Conservation (phyloP, 2,329 filamentous ascomycete species). For the Epichloe coenophiala region DNA sequence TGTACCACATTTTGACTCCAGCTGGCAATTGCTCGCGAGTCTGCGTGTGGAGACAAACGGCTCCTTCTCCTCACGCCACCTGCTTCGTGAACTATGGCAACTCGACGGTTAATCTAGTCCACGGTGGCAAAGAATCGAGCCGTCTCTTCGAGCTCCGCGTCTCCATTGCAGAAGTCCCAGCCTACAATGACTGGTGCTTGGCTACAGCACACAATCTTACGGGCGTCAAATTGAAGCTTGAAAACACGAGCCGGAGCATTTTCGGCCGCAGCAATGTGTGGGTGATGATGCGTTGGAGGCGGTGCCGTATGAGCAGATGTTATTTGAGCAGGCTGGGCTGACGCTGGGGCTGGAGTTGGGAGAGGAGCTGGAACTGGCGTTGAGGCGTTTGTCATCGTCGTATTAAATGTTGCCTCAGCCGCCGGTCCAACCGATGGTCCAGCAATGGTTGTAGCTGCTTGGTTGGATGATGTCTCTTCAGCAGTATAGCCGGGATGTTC, state of each 20-base stretch:
- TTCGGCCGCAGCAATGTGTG: conserved; percentile 32
- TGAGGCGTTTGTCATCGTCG: not conserved
- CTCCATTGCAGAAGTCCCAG: conserved; percentile 92
- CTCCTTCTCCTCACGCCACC: not conserved
- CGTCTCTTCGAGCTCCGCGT: conserved; percentile 65
- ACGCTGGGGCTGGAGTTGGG: not conserved
- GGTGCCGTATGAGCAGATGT: not conserved
- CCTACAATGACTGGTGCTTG: conserved; percentile 86
- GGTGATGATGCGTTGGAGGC: conserved; percentile 21
- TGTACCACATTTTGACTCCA: not conserved
- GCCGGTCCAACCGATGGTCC: not conserved
- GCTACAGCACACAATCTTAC: conserved; percentile 86
- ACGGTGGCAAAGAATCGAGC: conserved; percentile 62
- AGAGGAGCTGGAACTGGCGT: not conserved
- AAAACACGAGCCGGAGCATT: conserved; percentile 57
- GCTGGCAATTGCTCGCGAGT: too few species aligned
- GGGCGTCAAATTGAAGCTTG: conserved; percentile 91
- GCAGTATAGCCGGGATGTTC: not conserved
- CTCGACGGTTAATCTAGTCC: conserved; percentile 16
- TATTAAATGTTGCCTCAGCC: not conserved
- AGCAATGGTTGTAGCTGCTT: not conserved
- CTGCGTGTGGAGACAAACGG: not conserved
- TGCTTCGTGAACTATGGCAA: not conserved
- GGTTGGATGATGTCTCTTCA: not conserved
- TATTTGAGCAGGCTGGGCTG: conserved; percentile 11